A percentile compares a stretch with the other conserved stretches of the same genome.
Evolutionary conservation across 371 early-diverging fungal genomes (phyloP).

Genomic region (Phascolomyces articulosus): DNA sequence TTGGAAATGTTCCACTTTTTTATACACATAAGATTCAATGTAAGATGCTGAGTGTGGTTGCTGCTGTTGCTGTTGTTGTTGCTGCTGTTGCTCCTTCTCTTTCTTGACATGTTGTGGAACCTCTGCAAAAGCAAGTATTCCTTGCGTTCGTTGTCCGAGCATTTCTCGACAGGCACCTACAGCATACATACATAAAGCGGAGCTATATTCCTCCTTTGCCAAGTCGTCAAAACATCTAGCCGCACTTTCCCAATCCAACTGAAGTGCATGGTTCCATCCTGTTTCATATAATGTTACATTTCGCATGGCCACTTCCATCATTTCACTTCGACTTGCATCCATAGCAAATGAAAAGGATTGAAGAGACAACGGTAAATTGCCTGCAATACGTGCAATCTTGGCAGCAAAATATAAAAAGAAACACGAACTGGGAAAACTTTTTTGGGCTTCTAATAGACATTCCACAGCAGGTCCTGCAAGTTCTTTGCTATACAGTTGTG

Average conservation of each 20-base stretch:
- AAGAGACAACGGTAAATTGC: constrained; percentile 34
- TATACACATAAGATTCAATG: constrained; percentile 59
- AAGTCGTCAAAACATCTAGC: constrained; percentile 35
- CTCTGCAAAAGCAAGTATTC: constrained; percentile 52
- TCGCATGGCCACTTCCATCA: constrained; percentile 36
- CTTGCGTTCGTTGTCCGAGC: constrained; percentile 48
- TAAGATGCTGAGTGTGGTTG: constrained; percentile 11
- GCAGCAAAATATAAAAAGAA: constrained; percentile 65
- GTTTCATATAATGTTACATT: constrained; percentile 57
- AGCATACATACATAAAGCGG: constrained; percentile 50
- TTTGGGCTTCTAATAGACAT: constrained; percentile 53
- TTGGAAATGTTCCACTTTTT: constrained; percentile 57
- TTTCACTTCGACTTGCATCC: constrained; percentile 43
- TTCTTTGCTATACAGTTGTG: constrained; percentile 26
- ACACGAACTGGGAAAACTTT: constrained; percentile 50
- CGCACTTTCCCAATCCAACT: constrained; percentile 55
- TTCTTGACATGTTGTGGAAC: constrained; percentile 33
- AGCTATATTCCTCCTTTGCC: constrained; percentile 41
- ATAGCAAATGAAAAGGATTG: constrained; percentile 45
- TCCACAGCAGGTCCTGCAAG: constrained; percentile 42
- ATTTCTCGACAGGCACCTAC: constrained; percentile 55
- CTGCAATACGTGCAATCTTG: constrained; percentile 46
- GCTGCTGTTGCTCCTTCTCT: neutral
- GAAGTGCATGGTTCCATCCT: constrained; percentile 53
- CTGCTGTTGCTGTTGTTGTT: neutral